Base-by-base conservation (phyloP, 1,284 basidiomycete genomes). In the Moesziomyces globuligerus region DNA sequence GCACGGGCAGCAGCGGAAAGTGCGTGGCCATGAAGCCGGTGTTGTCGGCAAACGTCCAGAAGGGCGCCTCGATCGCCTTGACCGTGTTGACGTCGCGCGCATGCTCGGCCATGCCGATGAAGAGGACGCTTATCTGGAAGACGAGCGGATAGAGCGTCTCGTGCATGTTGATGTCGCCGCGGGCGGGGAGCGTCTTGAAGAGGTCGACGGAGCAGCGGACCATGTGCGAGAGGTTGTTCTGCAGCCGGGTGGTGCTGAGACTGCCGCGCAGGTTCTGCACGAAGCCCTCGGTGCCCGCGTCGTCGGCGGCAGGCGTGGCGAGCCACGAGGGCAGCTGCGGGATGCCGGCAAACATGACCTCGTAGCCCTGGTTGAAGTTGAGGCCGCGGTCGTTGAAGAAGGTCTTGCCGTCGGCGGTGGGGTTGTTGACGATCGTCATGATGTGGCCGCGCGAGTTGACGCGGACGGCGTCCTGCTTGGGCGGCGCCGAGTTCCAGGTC, bases 321-420 rank as follows among this genome's bases (percentile, higher is more conserved):
- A 69, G 23, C 54, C 50, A 67, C 7, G 50, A 36, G 11, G 60
- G 59, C 25, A 66, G 20, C 40, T 70, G 26, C 2, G 61, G 73
- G 18, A 75, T 43, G n/a, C 72, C 72, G 11, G 68, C 68, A 45
- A 74, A 74, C 53, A 74, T 58, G 23, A 62, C 47, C 32, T 66
- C 55, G 42, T 70, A 74, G 3, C 48, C 73, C 9, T 58, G 36
- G 23, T 62, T 58, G 32, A 75, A 75, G 34, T 73, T 39, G 36
- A 69, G 44, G 2, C 48, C 55, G 7, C 73, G 56, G 46, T 72
- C 62, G 53, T 73, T 44, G 58, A 75, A 75, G 21, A 75, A 75
- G 9, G 59, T 68, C 54, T 68, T 64, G 25, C 53, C 64, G 23
- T 70, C 72, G 17, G 50, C 21, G 11, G 29, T 21, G 9, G 59